Evolutionary conservation across 2,329 filamentous ascomycete genomes (phyloP), one percentile per base, ranked within the genome.

Genomic region (Sporothrix protearum): DNA sequence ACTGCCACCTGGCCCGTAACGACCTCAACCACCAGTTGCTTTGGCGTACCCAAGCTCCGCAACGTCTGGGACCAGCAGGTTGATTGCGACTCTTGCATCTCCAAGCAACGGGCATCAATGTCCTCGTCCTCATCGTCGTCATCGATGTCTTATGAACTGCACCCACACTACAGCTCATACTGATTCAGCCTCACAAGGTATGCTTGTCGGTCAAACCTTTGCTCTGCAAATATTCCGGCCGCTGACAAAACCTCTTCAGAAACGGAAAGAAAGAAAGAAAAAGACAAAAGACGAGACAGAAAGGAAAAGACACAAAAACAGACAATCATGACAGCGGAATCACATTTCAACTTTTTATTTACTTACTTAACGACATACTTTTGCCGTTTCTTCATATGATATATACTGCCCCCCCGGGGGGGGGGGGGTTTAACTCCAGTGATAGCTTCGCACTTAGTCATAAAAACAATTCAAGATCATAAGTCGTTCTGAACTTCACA

Each of bases 1-100:
- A 92, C 79, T 94, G 92, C 79, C 92, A 94, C 80, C 89, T 88
- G 75, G 90, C 91, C 6, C 89, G 92, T 72, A 92, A 92, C 77
- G 89, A 93, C 75, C 87, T 87, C 0, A 84, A 86, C 73, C 91
- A 94, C 78, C 84, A 88, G 76, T 94, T 94, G 92, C 79, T 87
- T 87, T 42, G 85, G 88, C 12, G 87, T 92, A 71, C 90, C 91
- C 81, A 87, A 87, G 51, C 83, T 92, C 73, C 85, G 88, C 30
- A 82, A 88, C 73, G 87, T 87, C 77, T 88, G 86, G 83, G 82
- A 84, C 39, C 88, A 89, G 76, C 80, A 79, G 4, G 82, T 85
- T 14, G 80, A 83, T 19, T 91, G 89, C 77, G 80, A 86, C 2
- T 14, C 42, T 1, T 76, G 73, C 51, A 33, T 68, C 1, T 51